Conservation (phyloP, 768 basidiomycete genomes). For the Tulasnella calospora region DNA sequence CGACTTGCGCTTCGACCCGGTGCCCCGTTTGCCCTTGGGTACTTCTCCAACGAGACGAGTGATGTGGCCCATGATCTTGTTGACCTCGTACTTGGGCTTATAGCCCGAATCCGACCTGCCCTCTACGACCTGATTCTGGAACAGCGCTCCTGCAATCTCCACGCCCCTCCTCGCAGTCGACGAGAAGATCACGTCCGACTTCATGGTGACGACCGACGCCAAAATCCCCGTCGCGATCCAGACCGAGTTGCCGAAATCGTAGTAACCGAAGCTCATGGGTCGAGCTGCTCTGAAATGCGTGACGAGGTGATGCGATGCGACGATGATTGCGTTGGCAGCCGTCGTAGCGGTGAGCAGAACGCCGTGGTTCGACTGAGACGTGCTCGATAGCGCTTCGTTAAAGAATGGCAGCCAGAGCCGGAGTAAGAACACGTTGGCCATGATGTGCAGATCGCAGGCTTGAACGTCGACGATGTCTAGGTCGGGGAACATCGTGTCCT, state of each 20-base stretch:
- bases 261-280: conserved; percentile 40
- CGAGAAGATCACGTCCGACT: conserved; percentile 48
- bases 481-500: conserved; percentile 29
- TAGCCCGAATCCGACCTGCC: neutral
- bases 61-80: conserved; percentile 6
- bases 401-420: conserved; percentile 68
- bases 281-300: conserved; percentile 44
- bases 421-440: conserved; percentile 57
- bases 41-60: neutral
- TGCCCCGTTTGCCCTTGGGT: neutral
- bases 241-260: conserved; percentile 57
- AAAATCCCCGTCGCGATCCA: conserved; percentile 66
- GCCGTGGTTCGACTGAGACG: neutral
- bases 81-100: conserved; percentile 2
- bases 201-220: conserved; percentile 56
- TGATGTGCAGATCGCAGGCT: conserved; percentile 56
- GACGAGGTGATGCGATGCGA: conserved; percentile 29
- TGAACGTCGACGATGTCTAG: conserved; percentile 44
- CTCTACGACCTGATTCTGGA: neutral
- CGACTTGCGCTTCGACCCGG: conserved; percentile 20
- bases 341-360: conserved; percentile 47
- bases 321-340: conserved; percentile 60
- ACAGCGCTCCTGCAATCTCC: conserved; percentile 37
- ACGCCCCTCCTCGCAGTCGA: conserved; percentile 48
- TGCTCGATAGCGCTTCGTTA: conserved; percentile 33